A percentile compares a stretch with the other conserved stretches of the same genome.
Evolutionary conservation across 2,329 filamentous ascomycete species (phyloP).

Genomic region (Microascus cirrosus): DNA sequence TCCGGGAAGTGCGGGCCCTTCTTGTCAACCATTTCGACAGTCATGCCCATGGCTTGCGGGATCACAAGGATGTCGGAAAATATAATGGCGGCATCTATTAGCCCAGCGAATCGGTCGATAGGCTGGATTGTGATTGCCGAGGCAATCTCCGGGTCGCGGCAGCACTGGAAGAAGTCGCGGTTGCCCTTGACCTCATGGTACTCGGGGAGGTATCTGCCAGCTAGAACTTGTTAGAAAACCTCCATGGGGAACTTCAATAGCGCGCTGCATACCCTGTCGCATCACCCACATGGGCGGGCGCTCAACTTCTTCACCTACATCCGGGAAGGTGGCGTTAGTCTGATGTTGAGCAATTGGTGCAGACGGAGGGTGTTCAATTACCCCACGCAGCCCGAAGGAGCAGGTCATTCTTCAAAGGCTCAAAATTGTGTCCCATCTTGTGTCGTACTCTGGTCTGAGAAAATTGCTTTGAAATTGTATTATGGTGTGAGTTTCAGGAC

Average conservation of each 20-base stretch:
- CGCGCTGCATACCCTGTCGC: constrained; percentile 66
- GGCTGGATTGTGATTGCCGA: constrained; percentile 91
- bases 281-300: constrained; percentile 97
- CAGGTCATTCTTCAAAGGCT: constrained; percentile 84
- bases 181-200: constrained; percentile 90
- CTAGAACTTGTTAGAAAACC: constrained; percentile 29
- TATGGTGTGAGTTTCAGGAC: constrained; percentile 5
- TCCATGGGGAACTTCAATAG: not conserved
- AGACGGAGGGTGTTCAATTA: constrained; percentile 26
- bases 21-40: constrained; percentile 96
- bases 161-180: constrained; percentile 96
- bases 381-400: constrained; percentile 83
- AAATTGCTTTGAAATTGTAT: not conserved
- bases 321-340: not conserved
- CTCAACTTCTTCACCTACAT: constrained; percentile 73
- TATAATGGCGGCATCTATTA: constrained; percentile 95
- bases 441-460: constrained; percentile 3
- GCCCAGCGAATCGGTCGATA: constrained; percentile 78
- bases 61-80: constrained; percentile 98
- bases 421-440: constrained; percentile 61
- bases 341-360: not conserved
- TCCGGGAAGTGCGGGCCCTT: constrained; percentile 91
- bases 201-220: constrained; percentile 92
- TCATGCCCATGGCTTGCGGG: constrained; percentile 95
- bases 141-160: constrained; percentile 82